Evolutionary conservation across 768 basidiomycete genomes (phyloP).

Genomic region (Suillus americanus): DNA sequence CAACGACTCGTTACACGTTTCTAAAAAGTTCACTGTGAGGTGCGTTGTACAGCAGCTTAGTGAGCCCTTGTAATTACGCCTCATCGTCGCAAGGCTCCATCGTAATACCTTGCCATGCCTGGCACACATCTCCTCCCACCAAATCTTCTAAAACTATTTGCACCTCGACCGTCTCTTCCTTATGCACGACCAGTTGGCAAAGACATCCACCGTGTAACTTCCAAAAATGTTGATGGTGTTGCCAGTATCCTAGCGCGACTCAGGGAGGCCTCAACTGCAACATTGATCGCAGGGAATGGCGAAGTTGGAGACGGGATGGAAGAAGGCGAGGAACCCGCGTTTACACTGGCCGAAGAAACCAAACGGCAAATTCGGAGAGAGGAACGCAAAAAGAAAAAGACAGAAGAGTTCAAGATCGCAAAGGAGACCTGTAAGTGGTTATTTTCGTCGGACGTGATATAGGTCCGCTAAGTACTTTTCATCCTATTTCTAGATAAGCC

Average conservation of each 20-base stretch:
- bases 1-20: background rate
- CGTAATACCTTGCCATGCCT: constrained; percentile 34
- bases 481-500: constrained; percentile 73
- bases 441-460: background rate
- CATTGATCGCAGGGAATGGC: constrained; percentile 52
- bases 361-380: constrained; percentile 78
- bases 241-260: constrained; percentile 69
- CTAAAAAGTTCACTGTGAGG: background rate
- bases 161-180: constrained; percentile 86
- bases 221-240: constrained; percentile 77
- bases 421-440: constrained; percentile 78
- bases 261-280: constrained; percentile 74
- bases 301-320: constrained; percentile 64
- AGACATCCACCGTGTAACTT: constrained; percentile 72
- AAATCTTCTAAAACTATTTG: constrained; percentile 95
- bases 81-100: background rate
- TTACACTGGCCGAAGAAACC: constrained; percentile 80
- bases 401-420: constrained; percentile 74
- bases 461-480: constrained; percentile 12
- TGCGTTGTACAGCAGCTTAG: background rate
- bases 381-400: constrained; percentile 72
- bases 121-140: constrained; percentile 92
- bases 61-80: background rate
- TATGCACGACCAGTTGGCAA: constrained; percentile 84
- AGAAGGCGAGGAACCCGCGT: constrained; percentile 80